Evolutionary conservation across 208 protist species (phyloP), one percentile per base, ranked within the genome.

Genomic region (Acanthamoeba rhysodes): DNA sequence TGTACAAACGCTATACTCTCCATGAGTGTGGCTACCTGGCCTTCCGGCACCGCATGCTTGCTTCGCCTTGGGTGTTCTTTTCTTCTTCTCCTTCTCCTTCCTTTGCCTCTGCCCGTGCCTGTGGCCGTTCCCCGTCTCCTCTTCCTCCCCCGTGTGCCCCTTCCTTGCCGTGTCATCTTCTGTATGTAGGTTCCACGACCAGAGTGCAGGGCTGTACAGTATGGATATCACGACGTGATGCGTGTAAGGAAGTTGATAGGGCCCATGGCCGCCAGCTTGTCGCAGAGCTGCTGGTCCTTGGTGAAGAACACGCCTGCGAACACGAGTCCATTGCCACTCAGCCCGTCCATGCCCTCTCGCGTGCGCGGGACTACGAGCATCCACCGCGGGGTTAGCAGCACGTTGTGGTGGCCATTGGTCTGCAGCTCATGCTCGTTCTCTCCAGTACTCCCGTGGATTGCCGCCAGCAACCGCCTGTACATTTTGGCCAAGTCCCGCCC

Each of bases 361-460:
- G 53, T 66, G 53, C 85, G 85, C 9, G 85, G 85, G 9, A 92
- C 85, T 0, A 92, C 85, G 9, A 72, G 5, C 85, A 92, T 92
- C 85, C 85, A 92, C 34, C 62, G 29, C 24, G 53, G 53, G 6
- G 85, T 34, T 10, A 92, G 53, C 85, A 92, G 32, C 20, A 92
- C 85, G 85, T 92, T 92, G 85, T 92, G 85, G 45, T 66, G 80
- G 7, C 78, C 37, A 22, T n/a, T 16, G 3, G n/a, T 70, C 62
- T 80, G 14, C 32, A n/a, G 20, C 37, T 82, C 72, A 4, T 82
- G 34, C 32, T 32, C 34, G 22, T 82, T 27, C 72, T 27, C 32
- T 18, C 20, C 10, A 53, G 32, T 57, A 4, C 57, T 90, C 55
- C 2, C 57, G 10, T 70, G 10, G 8, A 74, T 8, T 20, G 20